These are phyloP conservation scores for Trichoderma parareesei DNA, from an alignment of 495 filamentous ascomycete genomes.

Conservation along the genomic window DNA sequence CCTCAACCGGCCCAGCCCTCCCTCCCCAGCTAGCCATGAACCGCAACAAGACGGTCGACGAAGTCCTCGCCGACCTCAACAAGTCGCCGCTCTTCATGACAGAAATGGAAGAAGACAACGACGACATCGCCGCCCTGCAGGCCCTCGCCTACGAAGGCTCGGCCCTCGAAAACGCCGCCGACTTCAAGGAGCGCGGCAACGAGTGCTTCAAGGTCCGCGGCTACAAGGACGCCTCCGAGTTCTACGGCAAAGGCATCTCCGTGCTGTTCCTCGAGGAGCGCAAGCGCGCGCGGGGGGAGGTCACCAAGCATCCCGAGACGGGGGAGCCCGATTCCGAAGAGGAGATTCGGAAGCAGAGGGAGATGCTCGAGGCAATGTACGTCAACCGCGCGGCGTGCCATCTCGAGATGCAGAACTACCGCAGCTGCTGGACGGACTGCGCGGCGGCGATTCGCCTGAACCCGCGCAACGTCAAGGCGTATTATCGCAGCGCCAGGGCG, in stretches of 20 bases:
- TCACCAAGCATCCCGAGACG: slow-evolving; percentile 26
- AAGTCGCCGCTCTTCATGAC: slow-evolving; percentile 93
- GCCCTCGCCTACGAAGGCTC: slow-evolving; percentile 92
- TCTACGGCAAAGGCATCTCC: slow-evolving; percentile 75
- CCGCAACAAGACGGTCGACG: slow-evolving; percentile 55
- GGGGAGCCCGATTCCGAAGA: slow-evolving; percentile 15
- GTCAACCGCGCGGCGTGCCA: slow-evolving; percentile 85
- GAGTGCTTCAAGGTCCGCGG: slow-evolving; percentile 66
- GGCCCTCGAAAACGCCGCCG: slow-evolving; percentile 64
- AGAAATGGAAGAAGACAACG: slow-evolving; percentile 73
- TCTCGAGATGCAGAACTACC: slow-evolving; percentile 64
- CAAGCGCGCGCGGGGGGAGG: slow-evolving; percentile 23
- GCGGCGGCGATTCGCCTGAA: slow-evolving; percentile 72
- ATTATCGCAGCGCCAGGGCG: slow-evolving; percentile 72
- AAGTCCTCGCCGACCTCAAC: slow-evolving; percentile 68
- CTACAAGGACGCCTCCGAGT: slow-evolving; percentile 82
- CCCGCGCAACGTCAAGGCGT: slow-evolving; percentile 73
- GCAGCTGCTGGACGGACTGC: slow-evolving; percentile 74
- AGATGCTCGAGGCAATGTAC: slow-evolving; percentile 65
- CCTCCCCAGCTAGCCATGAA: slow-evolving; percentile 55
- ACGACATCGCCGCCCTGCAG: slow-evolving; percentile 73
- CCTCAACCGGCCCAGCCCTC: slow-evolving; percentile 32
- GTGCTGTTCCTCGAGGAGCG: slow-evolving; percentile 54
- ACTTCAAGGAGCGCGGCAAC: slow-evolving; percentile 85
- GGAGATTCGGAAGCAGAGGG: slow-evolving; percentile 42